Base-by-base conservation (phyloP, 2,329 filamentous ascomycete species). In the Trichoderma koningiopsis region DNA sequence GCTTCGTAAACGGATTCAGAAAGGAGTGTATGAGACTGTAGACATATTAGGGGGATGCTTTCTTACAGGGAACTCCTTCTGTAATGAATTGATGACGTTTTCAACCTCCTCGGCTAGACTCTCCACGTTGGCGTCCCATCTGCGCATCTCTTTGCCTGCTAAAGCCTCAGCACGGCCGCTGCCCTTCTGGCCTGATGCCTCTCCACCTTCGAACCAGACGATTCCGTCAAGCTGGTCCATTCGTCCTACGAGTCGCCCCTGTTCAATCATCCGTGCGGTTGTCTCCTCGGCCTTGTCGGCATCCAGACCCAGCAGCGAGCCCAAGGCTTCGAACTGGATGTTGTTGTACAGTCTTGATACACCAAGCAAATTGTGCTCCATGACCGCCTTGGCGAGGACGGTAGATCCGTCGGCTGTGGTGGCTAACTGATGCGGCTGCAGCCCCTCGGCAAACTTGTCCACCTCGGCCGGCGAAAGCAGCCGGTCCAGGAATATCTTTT, bases 401-500 rank as follows among this genome's bases (percentile, higher is more conserved):
- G 96, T 99, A 22, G 91, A 93, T 1, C 96, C 96, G 79, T 99
- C 96, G 0, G 92, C 87, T 0, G 93, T 97, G 72, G 88, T 90
- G 29, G 96, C 96, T 2, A 97, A 88, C 81, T 99, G 96, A 80
- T 99, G 96, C 27, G 92, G 91, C 68, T 89, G 87, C 60, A 99
- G 85, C 63, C 89, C 90, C 74, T 91, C 85, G 0, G 94, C 91
- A 77, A 99, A 99, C 68, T 92, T 90, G 47, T 90, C 88, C 53
- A 97, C 93, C 81, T 99, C 96, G n/a, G 85, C 87, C 0, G 91
- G 88, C 0, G 88, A 88, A 60, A 99, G 85, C 4, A 99, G 84
- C 6, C 94, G 89, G 79, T 98, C 93, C 60, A 98, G 86, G 79
- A 97, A 97, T 88, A 99, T 98, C 84, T 98, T 98, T 83, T 98